Evolutionary conservation across 2,329 filamentous ascomycete species (phyloP).

Genomic region (Blumeria hordei): DNA sequence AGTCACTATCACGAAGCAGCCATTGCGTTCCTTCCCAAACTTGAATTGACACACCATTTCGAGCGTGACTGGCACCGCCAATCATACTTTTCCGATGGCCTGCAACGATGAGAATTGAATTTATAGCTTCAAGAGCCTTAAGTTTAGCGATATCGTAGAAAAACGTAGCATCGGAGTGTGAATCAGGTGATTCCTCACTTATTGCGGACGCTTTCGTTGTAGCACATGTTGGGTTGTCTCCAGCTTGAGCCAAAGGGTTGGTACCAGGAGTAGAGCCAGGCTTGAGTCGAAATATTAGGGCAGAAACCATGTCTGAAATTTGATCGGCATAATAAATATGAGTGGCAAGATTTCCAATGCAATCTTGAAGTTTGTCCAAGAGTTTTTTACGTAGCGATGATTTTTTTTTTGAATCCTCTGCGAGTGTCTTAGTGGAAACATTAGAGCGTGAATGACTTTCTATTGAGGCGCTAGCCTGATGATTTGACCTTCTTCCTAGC

Average conservation of each 20-base stretch:
- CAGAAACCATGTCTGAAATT: constrained; percentile 76
- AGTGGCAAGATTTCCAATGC: constrained; percentile 74
- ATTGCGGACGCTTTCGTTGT: constrained; percentile 20
- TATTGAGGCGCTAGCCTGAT: constrained; percentile 13
- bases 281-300: constrained; percentile 56
- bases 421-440: constrained; percentile 2
- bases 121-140: constrained; percentile 54
- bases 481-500: constrained; percentile 20
- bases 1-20: constrained; percentile 60
- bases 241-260: constrained; percentile 20
- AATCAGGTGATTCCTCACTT: constrained; percentile 25
- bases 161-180: constrained; percentile 31
- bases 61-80: constrained; percentile 38
- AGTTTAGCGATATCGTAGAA: constrained; percentile 35
- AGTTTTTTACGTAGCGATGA: constrained; percentile 33
- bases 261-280: constrained; percentile 26
- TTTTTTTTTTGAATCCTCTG: constrained; percentile 17
- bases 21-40: constrained; percentile 96
- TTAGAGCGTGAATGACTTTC: constrained; percentile 5
- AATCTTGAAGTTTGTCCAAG: constrained; percentile 47
- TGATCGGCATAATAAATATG: constrained; percentile 96
- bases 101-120: constrained; percentile 58
- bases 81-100: constrained; percentile 38
- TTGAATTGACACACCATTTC: constrained; percentile 52
- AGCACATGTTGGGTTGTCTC: constrained; percentile 20